phyloP scores from a whole-genome alignment of 345 rosid species.

The Cardiospermum halicacabum region DNA sequence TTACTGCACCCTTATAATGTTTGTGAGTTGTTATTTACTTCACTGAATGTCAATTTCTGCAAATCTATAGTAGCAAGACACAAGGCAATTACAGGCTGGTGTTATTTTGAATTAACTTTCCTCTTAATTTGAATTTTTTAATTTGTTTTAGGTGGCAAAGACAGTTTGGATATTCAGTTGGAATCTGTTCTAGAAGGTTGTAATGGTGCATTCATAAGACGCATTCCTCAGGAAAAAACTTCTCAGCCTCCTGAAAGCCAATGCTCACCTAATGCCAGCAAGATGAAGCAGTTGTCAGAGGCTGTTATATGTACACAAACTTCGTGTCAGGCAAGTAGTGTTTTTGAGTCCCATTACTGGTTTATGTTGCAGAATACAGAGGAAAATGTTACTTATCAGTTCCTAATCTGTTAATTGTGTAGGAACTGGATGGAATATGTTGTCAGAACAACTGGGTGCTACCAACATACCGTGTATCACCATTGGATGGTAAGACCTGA shows the following conservation, averaged over 20 bases:
- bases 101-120: neutral
- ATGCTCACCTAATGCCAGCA: conserved; percentile 18
- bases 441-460: conserved; percentile 47
- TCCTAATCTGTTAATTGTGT: too few relatives aligned
- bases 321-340: conserved; percentile 49
- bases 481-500: conserved; percentile 44
- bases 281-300: conserved; percentile 29
- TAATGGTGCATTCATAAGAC: conserved; percentile 26
- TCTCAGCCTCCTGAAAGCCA: conserved; percentile 24
- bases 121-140: neutral
- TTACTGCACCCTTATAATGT: neutral
- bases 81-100: neutral
- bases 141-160: conserved; percentile 32
- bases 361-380: neutral
- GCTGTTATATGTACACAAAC: conserved; percentile 21
- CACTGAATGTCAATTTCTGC: neutral
- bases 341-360: neutral
- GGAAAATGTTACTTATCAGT: too few relatives aligned
- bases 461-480: conserved; percentile 49
- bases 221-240: conserved; percentile 10
- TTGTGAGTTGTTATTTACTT: neutral
- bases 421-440: conserved; percentile 66
- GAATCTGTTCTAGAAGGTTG: conserved; percentile 44
- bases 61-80: neutral
- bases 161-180: conserved; percentile 41